phyloP scores from a whole-genome alignment of 2,329 filamentous ascomycete species.

The Penicillium sclerotiorum region DNA sequence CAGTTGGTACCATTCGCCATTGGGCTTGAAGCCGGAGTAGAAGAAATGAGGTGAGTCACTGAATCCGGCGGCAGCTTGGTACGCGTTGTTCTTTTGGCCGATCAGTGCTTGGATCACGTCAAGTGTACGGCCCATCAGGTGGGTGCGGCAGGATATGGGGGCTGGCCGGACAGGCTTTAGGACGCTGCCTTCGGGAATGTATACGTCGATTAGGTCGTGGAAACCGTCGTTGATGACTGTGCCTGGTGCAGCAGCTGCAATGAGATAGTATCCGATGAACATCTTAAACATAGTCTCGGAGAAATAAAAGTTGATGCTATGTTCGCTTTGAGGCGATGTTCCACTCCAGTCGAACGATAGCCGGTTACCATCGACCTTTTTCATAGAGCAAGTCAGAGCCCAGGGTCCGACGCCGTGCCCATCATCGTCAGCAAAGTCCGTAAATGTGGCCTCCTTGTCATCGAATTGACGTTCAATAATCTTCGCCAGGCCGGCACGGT shows the following conservation, averaged over 20 bases:
- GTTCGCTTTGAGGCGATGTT: slow-evolving; percentile 51
- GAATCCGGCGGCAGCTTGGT: slow-evolving; percentile 54
- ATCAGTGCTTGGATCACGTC: slow-evolving; percentile 56
- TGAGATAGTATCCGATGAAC: slow-evolving; percentile 52
- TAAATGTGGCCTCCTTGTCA: slow-evolving; percentile 47
- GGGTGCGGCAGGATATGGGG: slow-evolving; percentile 52
- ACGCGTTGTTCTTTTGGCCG: slow-evolving; percentile 50
- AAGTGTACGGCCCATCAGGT: slow-evolving; percentile 52
- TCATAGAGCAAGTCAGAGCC: slow-evolving; percentile 52
- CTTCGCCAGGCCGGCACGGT: slow-evolving; percentile 47
- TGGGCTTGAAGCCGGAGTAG: slow-evolving; percentile 53
- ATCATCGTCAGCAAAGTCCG: slow-evolving; percentile 55
- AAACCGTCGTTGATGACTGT: slow-evolving; percentile 56
- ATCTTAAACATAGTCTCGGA: slow-evolving; percentile 56
- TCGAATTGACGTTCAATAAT: slow-evolving; percentile 52
- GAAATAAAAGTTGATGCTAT: slow-evolving; percentile 54
- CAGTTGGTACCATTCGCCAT: slow-evolving; percentile 53
- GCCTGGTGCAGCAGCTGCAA: slow-evolving; percentile 53
- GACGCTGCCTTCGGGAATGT: slow-evolving; percentile 50
- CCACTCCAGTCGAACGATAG: slow-evolving; percentile 54
- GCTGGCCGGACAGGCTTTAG: slow-evolving; percentile 52
- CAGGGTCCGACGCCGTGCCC: slow-evolving; percentile 51
- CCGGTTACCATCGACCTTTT: slow-evolving; percentile 43
- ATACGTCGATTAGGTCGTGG: slow-evolving; percentile 53
- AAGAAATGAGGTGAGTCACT: slow-evolving; percentile 56